Percentiles rank a stretch among this genome's conserved stretches.
Evolutionary conservation across 345 rosid genomes (phyloP).

Genomic region (Balakata baccata): DNA sequence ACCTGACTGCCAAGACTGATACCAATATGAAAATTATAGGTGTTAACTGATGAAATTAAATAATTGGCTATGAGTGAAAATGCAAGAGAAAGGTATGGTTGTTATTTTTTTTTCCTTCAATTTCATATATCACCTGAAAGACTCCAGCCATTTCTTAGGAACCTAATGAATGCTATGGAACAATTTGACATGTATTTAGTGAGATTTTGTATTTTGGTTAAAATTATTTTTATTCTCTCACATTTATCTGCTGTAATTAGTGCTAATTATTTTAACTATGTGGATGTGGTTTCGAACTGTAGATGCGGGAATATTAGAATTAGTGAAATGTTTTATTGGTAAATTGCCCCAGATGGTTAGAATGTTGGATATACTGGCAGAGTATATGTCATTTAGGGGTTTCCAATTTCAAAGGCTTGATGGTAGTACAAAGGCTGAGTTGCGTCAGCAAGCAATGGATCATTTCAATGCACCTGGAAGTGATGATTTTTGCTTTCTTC

Average conservation of each 20-base stretch:
- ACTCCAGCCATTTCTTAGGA: not conserved
- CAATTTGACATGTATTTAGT: not conserved
- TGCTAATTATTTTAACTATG: not conserved
- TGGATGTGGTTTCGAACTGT: not conserved
- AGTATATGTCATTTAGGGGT: slow-evolving; percentile 86
- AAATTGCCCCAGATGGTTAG: slow-evolving; percentile 79
- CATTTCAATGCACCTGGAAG: slow-evolving; percentile 98
- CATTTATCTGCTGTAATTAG: not conserved
- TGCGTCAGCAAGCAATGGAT: slow-evolving; percentile 99
- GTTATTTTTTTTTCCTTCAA: not conserved
- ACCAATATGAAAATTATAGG: not conserved
- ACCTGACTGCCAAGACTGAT: not conserved
- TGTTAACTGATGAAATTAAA: not conserved
- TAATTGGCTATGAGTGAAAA: not conserved
- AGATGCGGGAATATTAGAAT: not conserved
- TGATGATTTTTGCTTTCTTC: slow-evolving; percentile 99
- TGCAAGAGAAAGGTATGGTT: not conserved
- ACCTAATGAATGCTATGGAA: not conserved
- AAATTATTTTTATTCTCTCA: not conserved
- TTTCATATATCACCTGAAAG: not conserved
- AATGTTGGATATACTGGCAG: slow-evolving; percentile 95
- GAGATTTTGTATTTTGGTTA: not conserved
- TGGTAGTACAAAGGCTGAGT: slow-evolving; percentile 99
- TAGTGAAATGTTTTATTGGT: slow-evolving; percentile 10
- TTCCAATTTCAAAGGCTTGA: slow-evolving; percentile 98